phyloP scores from a whole-genome alignment of 495 filamentous ascomycete genomes.

The Aspergillus biplanus region DNA sequence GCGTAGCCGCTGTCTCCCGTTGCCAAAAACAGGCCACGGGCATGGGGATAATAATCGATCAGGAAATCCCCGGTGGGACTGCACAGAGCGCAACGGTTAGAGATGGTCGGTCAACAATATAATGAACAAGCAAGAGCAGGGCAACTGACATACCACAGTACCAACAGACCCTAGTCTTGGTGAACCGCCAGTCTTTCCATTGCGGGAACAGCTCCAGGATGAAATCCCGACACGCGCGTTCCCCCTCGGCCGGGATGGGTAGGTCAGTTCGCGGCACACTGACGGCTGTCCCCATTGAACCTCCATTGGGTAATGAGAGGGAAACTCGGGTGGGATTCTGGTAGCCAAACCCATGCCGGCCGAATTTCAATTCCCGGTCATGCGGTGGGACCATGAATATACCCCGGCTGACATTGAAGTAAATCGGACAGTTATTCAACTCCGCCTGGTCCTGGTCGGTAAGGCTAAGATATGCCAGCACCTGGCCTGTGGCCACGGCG shows the following conservation, averaged over 20 bases:
- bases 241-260: not conserved
- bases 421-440: constrained; percentile 24
- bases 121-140: not conserved
- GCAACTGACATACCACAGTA: not conserved
- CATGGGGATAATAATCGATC: not conserved
- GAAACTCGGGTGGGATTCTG: not conserved
- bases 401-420: constrained; percentile 72
- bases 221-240: not conserved
- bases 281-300: not conserved
- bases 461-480: constrained; percentile 27
- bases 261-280: not conserved
- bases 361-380: constrained; percentile 65
- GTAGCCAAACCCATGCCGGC: constrained; percentile 75
- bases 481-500: constrained; percentile 57
- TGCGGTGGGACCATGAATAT: constrained; percentile 75
- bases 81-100: not conserved
- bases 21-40: not conserved
- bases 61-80: not conserved
- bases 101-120: not conserved
- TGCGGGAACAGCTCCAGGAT: not conserved
- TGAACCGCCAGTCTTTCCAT: not conserved
- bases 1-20: not conserved
- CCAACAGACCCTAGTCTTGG: not conserved
- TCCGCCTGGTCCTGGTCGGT: constrained; percentile 25
- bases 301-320: not conserved